Percentiles rank a stretch among this genome's conserved stretches.
phyloP scores from a whole-genome alignment of 2,329 filamentous ascomycete species.

The Sporothrix variecibatus region DNA sequence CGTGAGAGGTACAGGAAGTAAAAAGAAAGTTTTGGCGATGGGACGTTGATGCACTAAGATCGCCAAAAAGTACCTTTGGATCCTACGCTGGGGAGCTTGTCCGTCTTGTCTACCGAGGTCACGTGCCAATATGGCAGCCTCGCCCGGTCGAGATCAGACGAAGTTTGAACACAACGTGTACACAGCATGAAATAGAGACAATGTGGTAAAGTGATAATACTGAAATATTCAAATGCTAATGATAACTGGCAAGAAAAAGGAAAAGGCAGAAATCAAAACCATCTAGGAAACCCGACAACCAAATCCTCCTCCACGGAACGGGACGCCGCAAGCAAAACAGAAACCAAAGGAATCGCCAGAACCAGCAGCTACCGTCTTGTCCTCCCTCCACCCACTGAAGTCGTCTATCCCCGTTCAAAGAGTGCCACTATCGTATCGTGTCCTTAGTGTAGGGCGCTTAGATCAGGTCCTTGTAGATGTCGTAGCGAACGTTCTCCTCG shows the following conservation, averaged over 20 bases:
- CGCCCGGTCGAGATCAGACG: neutral
- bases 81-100: neutral
- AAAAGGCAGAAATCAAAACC: neutral
- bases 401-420: neutral
- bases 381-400: neutral
- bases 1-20: too few species aligned
- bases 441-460: neutral
- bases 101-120: neutral
- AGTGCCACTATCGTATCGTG: neutral
- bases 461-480: slow-evolving; percentile 37
- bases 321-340: neutral
- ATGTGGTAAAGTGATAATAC: neutral
- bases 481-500: slow-evolving; percentile 69
- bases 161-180: neutral
- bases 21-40: neutral
- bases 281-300: neutral
- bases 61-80: slow-evolving; percentile 5
- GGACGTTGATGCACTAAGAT: neutral
- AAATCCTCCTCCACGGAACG: neutral
- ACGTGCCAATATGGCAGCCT: slow-evolving; percentile 1
- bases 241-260: neutral
- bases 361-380: neutral
- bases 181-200: neutral
- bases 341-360: neutral
- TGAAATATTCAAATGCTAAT: slow-evolving; percentile 4